Percentiles rank a stretch among this genome's conserved stretches.
phyloP scores from a whole-genome alignment of 225 moss, liverwort and hornwort species.

The Takakia lepidozioides region DNA sequence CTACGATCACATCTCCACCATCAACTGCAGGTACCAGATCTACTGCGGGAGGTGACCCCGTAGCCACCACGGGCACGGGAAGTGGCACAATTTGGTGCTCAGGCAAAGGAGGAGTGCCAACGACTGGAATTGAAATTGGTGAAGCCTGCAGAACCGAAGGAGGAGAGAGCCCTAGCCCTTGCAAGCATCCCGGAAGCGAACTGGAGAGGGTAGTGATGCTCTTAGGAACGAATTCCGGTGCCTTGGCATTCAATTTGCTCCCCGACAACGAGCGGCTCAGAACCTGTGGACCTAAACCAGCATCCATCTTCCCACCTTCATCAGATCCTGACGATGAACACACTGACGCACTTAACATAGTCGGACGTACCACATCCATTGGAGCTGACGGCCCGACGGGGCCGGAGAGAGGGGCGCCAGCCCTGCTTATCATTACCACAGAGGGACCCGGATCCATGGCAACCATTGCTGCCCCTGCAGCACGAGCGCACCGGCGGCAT shows the following conservation, averaged over 20 bases:
- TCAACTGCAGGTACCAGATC: conserved; percentile 17
- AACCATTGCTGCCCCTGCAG: conserved; percentile 18
- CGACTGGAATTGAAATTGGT: conserved; percentile 39
- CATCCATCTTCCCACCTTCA: not conserved
- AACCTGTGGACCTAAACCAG: conserved; percentile 14
- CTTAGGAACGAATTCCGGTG: conserved; percentile 88
- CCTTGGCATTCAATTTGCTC: conserved; percentile 73
- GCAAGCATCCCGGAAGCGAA: conserved; percentile 33
- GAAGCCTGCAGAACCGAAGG: conserved; percentile 38
- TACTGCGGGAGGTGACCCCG: conserved; percentile 34
- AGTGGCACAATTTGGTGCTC: conserved; percentile 30
- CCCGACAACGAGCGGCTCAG: conserved; percentile 84
- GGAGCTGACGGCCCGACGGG: conserved; percentile 25
- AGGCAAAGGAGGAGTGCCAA: conserved; percentile 21
- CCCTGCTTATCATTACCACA: conserved; percentile 38
- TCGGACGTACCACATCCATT: conserved; percentile 36
- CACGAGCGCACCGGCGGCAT: conserved; percentile 17
- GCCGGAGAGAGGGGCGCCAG: conserved; percentile 59
- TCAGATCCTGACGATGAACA: not conserved
- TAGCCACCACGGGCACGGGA: conserved; percentile 17
- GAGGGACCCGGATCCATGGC: conserved; percentile 31
- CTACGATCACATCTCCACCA: conserved; percentile 9
- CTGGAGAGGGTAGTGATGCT: conserved; percentile 42
- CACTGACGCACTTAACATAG: not conserved
- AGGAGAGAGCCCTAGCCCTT: conserved; percentile 36